Evolutionary conservation across 1,139 yeast genomes (phyloP), one percentile per base, ranked within the genome.

Genomic region (Geotrichum macrosporum): DNA sequence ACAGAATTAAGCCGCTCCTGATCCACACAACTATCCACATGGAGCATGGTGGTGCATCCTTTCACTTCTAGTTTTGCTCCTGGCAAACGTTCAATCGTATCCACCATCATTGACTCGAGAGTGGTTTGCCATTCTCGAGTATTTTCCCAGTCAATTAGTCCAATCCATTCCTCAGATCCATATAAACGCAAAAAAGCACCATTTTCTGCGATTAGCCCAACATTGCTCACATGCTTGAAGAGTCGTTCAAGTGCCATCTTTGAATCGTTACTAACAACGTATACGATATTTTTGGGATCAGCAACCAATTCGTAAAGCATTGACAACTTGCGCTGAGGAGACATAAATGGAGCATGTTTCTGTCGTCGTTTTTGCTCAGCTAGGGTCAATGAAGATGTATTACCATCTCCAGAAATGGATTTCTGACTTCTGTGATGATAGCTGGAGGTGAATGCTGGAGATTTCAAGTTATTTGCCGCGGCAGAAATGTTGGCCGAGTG

Each of bases 151-250:
- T 80, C 78, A 19, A 77, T 77, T 37, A 85, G 69, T 2, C 84
- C 73, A 30, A 77, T 67, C 96, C 96, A 89, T 13, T 70, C 68
- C 26, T 84, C 75, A 51, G 36, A 38, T 12, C 48, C 47, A 35
- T 31, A 43, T 3, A 67, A 71, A 0, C 55, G 41, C 31, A 57
- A 42, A 55, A 71, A 81, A 1, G 88, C 94, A 32, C 97, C 97
- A 61, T 84, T 81, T 64, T 89, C 97, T 1, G 96, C 95, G 55
- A 89, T 80, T 44, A 89, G 70, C 0, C 97, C 97, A 30, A 89
- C 62, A 35, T 76, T 77, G 1, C 83, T 79, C 10, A 80, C 75
- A 52, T 88, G 75, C 32, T 82, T 73, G 65, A 81, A 88, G 46
- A 80, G 65, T 43, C 84, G 72, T 54, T 84, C 86, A 59, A 88